Percentiles rank a stretch among this genome's conserved stretches.
Evolutionary conservation across 371 early-diverging fungal genomes (phyloP).

Genomic region (Rhizopus microsporus): DNA sequence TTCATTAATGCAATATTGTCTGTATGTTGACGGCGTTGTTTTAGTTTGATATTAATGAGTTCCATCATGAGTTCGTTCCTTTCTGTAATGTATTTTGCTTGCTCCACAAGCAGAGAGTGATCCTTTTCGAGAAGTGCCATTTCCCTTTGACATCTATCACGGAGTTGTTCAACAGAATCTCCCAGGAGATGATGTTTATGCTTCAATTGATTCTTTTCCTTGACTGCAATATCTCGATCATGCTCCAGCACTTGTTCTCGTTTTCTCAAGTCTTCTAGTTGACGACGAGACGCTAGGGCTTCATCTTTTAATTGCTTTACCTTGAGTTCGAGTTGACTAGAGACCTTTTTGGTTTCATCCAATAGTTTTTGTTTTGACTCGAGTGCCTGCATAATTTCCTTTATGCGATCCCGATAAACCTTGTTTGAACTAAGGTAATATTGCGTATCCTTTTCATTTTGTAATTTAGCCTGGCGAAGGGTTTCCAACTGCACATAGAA

Average conservation of each 20-base stretch:
- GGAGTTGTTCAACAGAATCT: conserved; percentile 29
- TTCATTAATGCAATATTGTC: conserved; percentile 13
- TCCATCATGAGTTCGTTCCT: conserved; percentile 16
- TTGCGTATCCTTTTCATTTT: conserved; percentile 29
- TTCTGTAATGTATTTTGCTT: conserved; percentile 27
- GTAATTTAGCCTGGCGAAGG: conserved; percentile 29
- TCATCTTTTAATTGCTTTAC: conserved; percentile 49
- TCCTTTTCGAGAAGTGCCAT: conserved; percentile 27
- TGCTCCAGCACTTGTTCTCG: conserved; percentile 43
- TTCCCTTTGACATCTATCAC: conserved; percentile 33
- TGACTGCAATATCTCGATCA: conserved; percentile 37
- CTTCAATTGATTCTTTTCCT: conserved; percentile 38
- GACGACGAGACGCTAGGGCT: conserved; percentile 43
- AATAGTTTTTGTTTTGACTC: conserved; percentile 46
- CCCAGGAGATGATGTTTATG: conserved; percentile 30
- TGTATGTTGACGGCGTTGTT: conserved; percentile 17
- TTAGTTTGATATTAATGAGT: conserved; percentile 14
- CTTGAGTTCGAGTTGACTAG: conserved; percentile 36
- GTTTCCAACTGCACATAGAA: conserved; percentile 28
- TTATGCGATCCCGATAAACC: conserved; percentile 30
- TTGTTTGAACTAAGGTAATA: conserved; percentile 39
- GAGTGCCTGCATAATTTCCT: conserved; percentile 39
- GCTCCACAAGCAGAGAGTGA: conserved; percentile 19
- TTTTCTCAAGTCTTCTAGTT: conserved; percentile 41
- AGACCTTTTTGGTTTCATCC: conserved; percentile 39